A percentile compares a stretch with the other conserved stretches of the same genome.
phyloP scores from a whole-genome alignment of 176 grass and related monocot species.

The Cenchrus fungigraminus region DNA sequence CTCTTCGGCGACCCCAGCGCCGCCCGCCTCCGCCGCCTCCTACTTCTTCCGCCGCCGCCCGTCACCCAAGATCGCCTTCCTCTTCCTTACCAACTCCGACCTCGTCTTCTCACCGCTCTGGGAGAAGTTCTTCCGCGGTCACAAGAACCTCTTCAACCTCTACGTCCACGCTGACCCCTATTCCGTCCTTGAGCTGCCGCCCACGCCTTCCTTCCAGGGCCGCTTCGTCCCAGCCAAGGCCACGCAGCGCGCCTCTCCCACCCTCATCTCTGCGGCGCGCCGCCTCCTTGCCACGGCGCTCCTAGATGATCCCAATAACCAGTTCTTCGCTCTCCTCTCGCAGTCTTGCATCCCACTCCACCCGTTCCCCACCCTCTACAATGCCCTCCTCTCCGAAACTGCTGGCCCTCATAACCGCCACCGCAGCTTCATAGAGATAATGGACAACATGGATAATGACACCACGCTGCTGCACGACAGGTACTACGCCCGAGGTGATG shows the following conservation, averaged over 20 bases:
- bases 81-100: slow-evolving; percentile 83
- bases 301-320: slow-evolving; percentile 68
- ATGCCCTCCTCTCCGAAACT: slow-evolving; percentile 55
- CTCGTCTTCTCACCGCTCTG: slow-evolving; percentile 89
- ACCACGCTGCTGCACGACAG: slow-evolving; percentile 68
- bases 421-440: slow-evolving; percentile 97
- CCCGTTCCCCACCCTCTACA: slow-evolving; percentile 75
- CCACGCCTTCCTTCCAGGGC: slow-evolving; percentile 61
- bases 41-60: slow-evolving; percentile 65
- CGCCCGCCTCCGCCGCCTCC: slow-evolving; percentile 33
- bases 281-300: slow-evolving; percentile 80
- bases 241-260: slow-evolving; percentile 85
- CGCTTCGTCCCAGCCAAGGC: slow-evolving; percentile 88
- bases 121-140: slow-evolving; percentile 80
- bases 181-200: slow-evolving; percentile 48
- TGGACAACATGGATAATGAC: slow-evolving; percentile 64
- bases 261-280: slow-evolving; percentile 83
- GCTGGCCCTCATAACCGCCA: slow-evolving; percentile 51
- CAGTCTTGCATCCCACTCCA: slow-evolving; percentile 91
- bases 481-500: slow-evolving; percentile 82
- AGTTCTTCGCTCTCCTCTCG: slow-evolving; percentile 81
- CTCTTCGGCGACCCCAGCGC: slow-evolving; percentile 49
- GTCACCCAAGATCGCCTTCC: slow-evolving; percentile 73
- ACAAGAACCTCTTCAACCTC: slow-evolving; percentile 69
- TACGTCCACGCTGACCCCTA: slow-evolving; percentile 90